A percentile compares a stretch with the other conserved stretches of the same genome.
Conservation (phyloP, 768 basidiomycete genomes). For the Boletus rubroflammeus region DNA sequence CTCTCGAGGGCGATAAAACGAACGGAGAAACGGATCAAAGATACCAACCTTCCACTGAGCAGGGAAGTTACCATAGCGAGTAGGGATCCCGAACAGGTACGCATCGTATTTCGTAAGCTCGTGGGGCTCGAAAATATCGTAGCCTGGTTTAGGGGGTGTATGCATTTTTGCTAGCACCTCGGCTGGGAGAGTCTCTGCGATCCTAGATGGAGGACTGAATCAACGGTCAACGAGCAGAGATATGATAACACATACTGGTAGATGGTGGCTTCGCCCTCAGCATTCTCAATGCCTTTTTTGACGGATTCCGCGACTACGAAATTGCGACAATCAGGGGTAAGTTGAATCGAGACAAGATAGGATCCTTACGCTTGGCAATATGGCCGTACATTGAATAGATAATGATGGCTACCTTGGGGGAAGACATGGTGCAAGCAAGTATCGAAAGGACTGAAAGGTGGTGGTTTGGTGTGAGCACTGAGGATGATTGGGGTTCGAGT, state of each 20-base stretch:
- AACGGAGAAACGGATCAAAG: background rate
- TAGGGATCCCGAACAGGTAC: slow-evolving; percentile 73
- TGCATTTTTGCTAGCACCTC: slow-evolving; percentile 67
- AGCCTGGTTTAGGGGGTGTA: slow-evolving; percentile 66
- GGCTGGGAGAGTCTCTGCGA: slow-evolving; percentile 72
- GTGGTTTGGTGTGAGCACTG: background rate
- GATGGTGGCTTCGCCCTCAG: slow-evolving; percentile 50
- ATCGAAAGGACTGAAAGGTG: slow-evolving; percentile 1
- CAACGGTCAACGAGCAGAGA: background rate
- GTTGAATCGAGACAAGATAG: background rate
- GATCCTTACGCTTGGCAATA: slow-evolving; percentile 55
- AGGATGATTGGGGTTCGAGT: background rate
- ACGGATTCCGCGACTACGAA: slow-evolving; percentile 56
- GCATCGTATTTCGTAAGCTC: slow-evolving; percentile 62
- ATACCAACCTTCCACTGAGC: slow-evolving; percentile 69
- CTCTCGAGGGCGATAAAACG: background rate
- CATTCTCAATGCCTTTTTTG: slow-evolving; percentile 42
- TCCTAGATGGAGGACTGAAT: slow-evolving; percentile 37
- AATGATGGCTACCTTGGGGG: slow-evolving; percentile 63
- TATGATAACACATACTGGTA: slow-evolving; percentile 44
- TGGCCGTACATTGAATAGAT: slow-evolving; percentile 78
- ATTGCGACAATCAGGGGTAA: slow-evolving; percentile 3
- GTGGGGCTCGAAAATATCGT: slow-evolving; percentile 60
- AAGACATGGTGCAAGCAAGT: slow-evolving; percentile 33
- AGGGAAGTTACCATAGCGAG: slow-evolving; percentile 78